Conservation (phyloP, 225 moss, liverwort and hornwort species). For the Straminergon stramineum region DNA sequence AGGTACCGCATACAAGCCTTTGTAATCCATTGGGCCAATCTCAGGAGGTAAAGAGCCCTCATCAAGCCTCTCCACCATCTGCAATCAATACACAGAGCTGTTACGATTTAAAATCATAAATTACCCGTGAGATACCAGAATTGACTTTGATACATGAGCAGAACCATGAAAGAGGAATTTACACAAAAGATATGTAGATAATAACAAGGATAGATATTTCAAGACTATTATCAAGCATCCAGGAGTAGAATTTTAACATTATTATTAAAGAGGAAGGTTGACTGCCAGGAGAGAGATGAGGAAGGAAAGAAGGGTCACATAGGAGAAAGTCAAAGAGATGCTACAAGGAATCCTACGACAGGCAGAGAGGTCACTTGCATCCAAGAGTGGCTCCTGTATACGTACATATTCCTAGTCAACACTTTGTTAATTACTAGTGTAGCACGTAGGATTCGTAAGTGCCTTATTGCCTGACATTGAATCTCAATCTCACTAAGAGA, state of each 20-base stretch:
- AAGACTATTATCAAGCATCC: neutral
- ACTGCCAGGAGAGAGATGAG: neutral
- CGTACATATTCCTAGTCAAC: neutral
- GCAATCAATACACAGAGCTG: neutral
- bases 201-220: neutral
- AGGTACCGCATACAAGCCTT: slow-evolving; percentile 70
- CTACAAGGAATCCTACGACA: neutral
- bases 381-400: neutral
- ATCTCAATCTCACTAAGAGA: neutral
- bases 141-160: neutral
- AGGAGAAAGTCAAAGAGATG: neutral
- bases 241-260: neutral
- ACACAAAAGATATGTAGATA: neutral
- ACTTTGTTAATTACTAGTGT: neutral
- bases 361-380: neutral
- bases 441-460: neutral
- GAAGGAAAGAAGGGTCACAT: neutral
- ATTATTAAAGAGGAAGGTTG: neutral
- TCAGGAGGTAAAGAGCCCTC: slow-evolving; percentile 79
- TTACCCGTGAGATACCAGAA: neutral
- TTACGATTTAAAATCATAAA: neutral
- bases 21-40: slow-evolving; percentile 75
- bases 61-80: slow-evolving; percentile 96
- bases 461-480: neutral
- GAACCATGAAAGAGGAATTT: neutral